These are phyloP conservation scores for Arthrinium phaeospermum DNA, from an alignment of 2,329 filamentous ascomycete genomes.

Conservation along the genomic window DNA sequence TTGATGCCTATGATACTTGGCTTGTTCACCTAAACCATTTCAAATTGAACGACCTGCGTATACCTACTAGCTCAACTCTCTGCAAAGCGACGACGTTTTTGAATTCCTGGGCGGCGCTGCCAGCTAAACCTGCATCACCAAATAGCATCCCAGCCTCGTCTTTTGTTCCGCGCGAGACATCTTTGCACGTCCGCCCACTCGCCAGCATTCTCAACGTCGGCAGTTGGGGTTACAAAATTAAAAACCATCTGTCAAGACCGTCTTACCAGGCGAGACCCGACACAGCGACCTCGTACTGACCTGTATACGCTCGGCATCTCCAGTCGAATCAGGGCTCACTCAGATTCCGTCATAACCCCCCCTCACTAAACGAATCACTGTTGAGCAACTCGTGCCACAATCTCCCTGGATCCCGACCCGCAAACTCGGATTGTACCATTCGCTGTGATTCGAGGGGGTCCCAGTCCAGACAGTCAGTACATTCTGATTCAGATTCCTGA, in stretches of 20 bases:
- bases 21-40: not conserved
- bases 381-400: slow-evolving; percentile 7
- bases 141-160: slow-evolving; percentile 9
- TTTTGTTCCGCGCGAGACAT: slow-evolving; percentile 9
- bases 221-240: not conserved
- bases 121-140: not conserved
- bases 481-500: slow-evolving; percentile 7
- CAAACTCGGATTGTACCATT: slow-evolving; percentile 9
- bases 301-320: slow-evolving; percentile 1
- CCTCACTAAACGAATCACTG: slow-evolving; percentile 15
- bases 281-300: not conserved
- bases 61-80: not conserved
- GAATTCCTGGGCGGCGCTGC: not conserved
- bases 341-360: slow-evolving; percentile 1
- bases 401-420: slow-evolving; percentile 16
- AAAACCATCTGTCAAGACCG: not conserved
- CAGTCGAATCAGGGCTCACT: slow-evolving; percentile 10
- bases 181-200: not conserved
- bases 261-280: not conserved
- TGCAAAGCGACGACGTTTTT: not conserved
- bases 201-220: not conserved
- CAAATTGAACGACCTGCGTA: not conserved
- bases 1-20: not conserved
- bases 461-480: not conserved
- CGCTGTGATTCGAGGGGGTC: not conserved